phyloP scores from a whole-genome alignment of 1,284 basidiomycete genomes.

The Hemileia vastatrix region DNA sequence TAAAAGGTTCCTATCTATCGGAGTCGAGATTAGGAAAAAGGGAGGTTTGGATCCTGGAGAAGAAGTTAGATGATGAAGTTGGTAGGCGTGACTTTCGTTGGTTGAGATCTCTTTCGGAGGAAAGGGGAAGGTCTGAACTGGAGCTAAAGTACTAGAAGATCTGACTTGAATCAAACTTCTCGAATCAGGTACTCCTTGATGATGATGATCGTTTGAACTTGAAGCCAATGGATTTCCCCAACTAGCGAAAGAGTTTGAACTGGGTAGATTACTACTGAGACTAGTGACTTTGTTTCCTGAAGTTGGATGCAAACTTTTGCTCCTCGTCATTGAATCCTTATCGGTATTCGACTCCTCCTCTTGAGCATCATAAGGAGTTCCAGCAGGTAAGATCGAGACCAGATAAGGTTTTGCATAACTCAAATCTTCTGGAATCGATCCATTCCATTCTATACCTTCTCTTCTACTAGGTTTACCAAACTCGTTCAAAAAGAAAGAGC shows the following conservation, averaged over 20 bases:
- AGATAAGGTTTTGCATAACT: slow-evolving; percentile 35
- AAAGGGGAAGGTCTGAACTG: neutral
- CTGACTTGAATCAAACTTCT: neutral
- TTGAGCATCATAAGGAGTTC: neutral
- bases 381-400: slow-evolving; percentile 29
- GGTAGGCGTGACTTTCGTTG: neutral
- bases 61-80: neutral
- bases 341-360: neutral
- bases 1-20: neutral
- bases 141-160: neutral
- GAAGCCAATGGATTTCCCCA: too few relatives aligned
- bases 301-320: neutral
- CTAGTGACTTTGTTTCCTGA: neutral
- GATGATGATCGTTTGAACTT: too few relatives aligned
- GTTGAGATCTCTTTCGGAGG: neutral
- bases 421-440: slow-evolving; percentile 32
- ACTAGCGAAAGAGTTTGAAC: too few relatives aligned
- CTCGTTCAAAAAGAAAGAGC: slow-evolving; percentile 19
- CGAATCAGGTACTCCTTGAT: too few relatives aligned
- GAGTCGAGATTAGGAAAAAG: neutral
- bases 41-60: neutral
- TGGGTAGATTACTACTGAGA: too few relatives aligned
- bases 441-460: slow-evolving; percentile 35
- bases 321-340: slow-evolving; percentile 27
- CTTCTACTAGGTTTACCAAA: slow-evolving; percentile 33